Evolutionary conservation across 164 flowering plant species (phyloP).

Genomic region (Chloranthus sessilifolius): DNA sequence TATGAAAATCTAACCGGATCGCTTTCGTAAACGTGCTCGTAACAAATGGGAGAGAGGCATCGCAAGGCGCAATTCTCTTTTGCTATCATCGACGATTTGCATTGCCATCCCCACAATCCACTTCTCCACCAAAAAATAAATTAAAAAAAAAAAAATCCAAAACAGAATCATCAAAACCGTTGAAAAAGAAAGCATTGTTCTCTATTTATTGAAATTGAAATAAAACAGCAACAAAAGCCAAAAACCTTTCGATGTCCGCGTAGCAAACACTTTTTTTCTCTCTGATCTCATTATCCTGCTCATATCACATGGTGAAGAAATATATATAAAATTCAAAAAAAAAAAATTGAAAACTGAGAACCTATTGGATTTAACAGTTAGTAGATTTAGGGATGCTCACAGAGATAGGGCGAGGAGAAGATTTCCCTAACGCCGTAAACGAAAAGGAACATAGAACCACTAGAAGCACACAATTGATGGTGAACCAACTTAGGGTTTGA

Average conservation of each 20-base stretch:
- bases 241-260: constrained; percentile 62
- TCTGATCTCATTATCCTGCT: constrained; percentile 50
- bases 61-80: constrained; percentile 89
- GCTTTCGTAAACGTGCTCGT: constrained; percentile 61
- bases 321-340: neutral
- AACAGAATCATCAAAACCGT: neutral
- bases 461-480: neutral
- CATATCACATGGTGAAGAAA: neutral
- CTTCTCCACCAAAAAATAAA: constrained; percentile 27
- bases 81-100: constrained; percentile 64
- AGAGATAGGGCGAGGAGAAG: constrained; percentile 23
- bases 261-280: constrained; percentile 57
- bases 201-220: neutral
- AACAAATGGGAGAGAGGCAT: constrained; percentile 78
- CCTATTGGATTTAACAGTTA: neutral
- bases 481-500: too few species aligned
- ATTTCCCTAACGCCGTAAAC: constrained; percentile 15
- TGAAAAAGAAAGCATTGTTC: too few species aligned
- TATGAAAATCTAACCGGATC: constrained; percentile 59
- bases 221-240: neutral
- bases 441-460: constrained; percentile 2
- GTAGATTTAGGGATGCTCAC: neutral
- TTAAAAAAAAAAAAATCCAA: too few species aligned
- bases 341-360: neutral
- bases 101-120: constrained; percentile 80